Conservation (phyloP, 495 filamentous ascomycete species). For the Poronia punctata region DNA sequence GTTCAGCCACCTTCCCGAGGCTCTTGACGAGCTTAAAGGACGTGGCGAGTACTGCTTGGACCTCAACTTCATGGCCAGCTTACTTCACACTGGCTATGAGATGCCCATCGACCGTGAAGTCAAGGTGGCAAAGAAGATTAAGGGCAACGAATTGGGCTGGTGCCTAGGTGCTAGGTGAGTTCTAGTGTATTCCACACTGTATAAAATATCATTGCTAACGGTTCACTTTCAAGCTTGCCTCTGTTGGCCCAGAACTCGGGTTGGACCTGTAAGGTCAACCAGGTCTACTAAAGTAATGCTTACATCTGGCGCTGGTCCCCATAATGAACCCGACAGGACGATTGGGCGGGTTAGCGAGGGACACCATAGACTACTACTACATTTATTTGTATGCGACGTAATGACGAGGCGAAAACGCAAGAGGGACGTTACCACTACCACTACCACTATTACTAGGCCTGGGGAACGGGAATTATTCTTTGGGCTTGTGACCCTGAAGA, state of each 20-base stretch:
- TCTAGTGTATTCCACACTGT: neutral
- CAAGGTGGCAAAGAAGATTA: conserved; percentile 97
- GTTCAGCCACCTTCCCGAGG: conserved; percentile 66
- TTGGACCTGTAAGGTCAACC: conserved; percentile 43
- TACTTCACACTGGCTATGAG: conserved; percentile 93
- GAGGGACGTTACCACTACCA: no score
- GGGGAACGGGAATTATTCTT: conserved; percentile 1
- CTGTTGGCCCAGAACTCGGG: conserved; percentile 38
- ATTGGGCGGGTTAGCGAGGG: no score
- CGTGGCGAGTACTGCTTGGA: conserved; percentile 90
- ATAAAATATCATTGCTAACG: conserved; percentile 29
- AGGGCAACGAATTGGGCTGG: conserved; percentile 94
- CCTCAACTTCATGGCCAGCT: conserved; percentile 86
- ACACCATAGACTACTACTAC: no score
- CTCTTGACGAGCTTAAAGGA: conserved; percentile 64
- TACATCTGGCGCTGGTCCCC: no score
- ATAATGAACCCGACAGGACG: no score
- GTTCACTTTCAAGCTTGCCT: conserved; percentile 31
- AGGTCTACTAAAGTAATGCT: conserved; percentile 32
- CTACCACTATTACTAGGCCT: conserved; percentile 1
- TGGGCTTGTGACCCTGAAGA: neutral
- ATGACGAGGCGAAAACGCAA: neutral
- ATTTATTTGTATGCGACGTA: conserved; percentile 1
- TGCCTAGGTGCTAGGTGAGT: conserved; percentile 90
- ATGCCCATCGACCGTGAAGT: conserved; percentile 96